Evolutionary conservation across 352 stramenopile genomes (phyloP).

Genomic region (Phytophthora citricola): DNA sequence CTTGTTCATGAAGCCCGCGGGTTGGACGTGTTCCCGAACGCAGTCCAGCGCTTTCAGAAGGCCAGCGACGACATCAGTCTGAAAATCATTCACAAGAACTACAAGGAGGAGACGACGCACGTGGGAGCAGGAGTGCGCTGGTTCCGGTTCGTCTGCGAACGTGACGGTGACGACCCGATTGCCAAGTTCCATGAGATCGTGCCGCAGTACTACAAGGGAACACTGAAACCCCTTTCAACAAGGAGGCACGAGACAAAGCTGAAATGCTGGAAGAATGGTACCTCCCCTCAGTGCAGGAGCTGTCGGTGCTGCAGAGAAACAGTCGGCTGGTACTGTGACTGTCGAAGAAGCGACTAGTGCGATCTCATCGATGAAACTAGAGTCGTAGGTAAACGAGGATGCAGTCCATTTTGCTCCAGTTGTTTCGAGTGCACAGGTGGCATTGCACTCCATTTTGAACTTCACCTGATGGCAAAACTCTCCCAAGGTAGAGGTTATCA

Average conservation of each 20-base stretch:
- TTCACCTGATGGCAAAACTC: neutral
- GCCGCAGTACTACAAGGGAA: conserved; percentile 54
- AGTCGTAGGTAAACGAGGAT: neutral
- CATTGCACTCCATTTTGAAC: too few species aligned
- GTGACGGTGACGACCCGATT: conserved; percentile 39
- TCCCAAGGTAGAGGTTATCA: neutral
- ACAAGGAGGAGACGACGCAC: conserved; percentile 60
- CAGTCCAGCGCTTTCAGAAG: conserved; percentile 54
- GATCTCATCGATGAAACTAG: conserved; percentile 23
- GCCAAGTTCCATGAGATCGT: conserved; percentile 59
- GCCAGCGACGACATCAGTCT: conserved; percentile 47
- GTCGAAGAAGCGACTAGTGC: conserved; percentile 21
- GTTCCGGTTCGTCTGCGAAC: conserved; percentile 51
- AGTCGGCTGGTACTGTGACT: neutral
- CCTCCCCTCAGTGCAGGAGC: conserved; percentile 34
- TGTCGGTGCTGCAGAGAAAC: conserved; percentile 5
- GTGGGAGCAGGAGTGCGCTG: conserved; percentile 49
- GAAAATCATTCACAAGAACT: conserved; percentile 58
- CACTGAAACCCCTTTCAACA: conserved; percentile 71
- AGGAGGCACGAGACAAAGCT: conserved; percentile 49
- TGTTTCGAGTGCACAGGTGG: too few species aligned
- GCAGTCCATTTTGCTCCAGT: too few species aligned
- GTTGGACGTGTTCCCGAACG: conserved; percentile 60
- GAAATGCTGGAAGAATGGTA: conserved; percentile 63
- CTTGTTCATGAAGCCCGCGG: conserved; percentile 66